A percentile compares a stretch with the other conserved stretches of the same genome.
These are phyloP conservation scores for Clavariopsis aquatica DNA, from an alignment of 495 filamentous ascomycete genomes.

Conservation along the genomic window DNA sequence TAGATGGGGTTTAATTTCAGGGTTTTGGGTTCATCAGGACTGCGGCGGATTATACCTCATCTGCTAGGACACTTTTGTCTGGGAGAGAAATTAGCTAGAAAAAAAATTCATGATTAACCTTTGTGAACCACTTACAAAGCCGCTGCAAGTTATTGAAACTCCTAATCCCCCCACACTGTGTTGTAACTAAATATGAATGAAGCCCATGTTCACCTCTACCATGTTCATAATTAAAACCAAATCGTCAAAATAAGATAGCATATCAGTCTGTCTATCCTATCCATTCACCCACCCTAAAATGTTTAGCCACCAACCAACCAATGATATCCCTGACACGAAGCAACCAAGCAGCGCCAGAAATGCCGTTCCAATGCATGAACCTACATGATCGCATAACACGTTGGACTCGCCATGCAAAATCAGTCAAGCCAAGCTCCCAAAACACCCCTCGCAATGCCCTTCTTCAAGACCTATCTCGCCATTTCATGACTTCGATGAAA, in stretches of 20 bases:
- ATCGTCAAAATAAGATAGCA: background rate
- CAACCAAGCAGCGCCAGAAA: conserved; percentile 9
- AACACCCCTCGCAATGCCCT: conserved; percentile 9
- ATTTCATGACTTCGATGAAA: conserved; percentile 58
- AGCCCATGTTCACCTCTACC: too few species aligned
- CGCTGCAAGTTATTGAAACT: too few species aligned
- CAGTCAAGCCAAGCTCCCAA: background rate
- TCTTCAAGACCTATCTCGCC: background rate
- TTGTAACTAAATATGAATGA: too few species aligned
- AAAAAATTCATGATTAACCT: too few species aligned
- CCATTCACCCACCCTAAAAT: background rate
- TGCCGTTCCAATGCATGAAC: background rate
- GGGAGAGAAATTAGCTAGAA: too few species aligned
- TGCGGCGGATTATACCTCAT: too few species aligned
- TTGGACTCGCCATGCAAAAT: background rate
- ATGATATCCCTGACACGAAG: conserved; percentile 3
- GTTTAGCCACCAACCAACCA: conserved; percentile 14
- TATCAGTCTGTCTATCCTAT: background rate
- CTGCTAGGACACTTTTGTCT: too few species aligned
- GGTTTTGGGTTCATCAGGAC: background rate
- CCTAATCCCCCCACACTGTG: too few species aligned
- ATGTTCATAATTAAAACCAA: too few species aligned
- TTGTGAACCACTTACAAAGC: too few species aligned
- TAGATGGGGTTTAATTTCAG: background rate
- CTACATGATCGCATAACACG: background rate